phyloP scores from a whole-genome alignment of 805 yeast genomes.

The Kodamaea lidongshanica region DNA sequence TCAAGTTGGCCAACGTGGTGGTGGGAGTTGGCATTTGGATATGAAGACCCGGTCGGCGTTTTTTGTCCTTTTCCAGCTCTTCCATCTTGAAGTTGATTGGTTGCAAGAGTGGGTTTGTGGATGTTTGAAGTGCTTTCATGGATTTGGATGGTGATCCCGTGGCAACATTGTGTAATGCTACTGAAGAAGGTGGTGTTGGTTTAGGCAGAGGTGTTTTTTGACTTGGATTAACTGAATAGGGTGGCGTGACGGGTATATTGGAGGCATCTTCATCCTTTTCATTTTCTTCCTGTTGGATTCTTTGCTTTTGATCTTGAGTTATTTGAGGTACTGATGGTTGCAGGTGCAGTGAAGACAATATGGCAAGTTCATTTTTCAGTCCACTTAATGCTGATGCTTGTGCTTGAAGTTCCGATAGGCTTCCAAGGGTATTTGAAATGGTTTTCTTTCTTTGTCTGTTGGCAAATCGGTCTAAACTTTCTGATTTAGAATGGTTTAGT shows the following conservation, averaged over 20 bases:
- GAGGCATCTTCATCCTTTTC: too few species aligned
- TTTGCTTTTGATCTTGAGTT: too few species aligned
- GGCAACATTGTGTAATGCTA: conserved; percentile 13
- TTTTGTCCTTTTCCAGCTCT: conserved; percentile 21
- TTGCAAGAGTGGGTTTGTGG: conserved; percentile 44
- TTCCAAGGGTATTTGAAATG: conserved; percentile 30
- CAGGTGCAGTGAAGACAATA: too few species aligned
- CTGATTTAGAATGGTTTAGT: conserved; percentile 38
- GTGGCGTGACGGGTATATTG: conserved; percentile 39
- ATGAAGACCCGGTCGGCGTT: conserved; percentile 51
- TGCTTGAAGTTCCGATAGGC: conserved; percentile 5
- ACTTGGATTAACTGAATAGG: conserved; percentile 31
- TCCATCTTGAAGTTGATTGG: conserved; percentile 45
- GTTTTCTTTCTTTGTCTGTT: conserved; percentile 28
- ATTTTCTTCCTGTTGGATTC: too few species aligned
- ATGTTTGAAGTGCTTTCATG: conserved; percentile 47
- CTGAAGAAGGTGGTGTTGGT: conserved; percentile 19
- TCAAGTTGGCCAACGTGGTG: conserved; percentile 23
- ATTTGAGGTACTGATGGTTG: too few species aligned
- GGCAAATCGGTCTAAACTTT: conserved; percentile 24
- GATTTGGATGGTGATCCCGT: conserved; percentile 35
- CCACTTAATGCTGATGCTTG: conserved; percentile 14
- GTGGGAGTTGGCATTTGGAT: conserved; percentile 76
- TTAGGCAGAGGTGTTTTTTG: conserved; percentile 34
- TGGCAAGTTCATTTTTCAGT: too few species aligned